A percentile compares a stretch with the other conserved stretches of the same genome.
phyloP scores from a whole-genome alignment of 2,329 filamentous ascomycete genomes.

The Ophiostoma pallidulum region DNA sequence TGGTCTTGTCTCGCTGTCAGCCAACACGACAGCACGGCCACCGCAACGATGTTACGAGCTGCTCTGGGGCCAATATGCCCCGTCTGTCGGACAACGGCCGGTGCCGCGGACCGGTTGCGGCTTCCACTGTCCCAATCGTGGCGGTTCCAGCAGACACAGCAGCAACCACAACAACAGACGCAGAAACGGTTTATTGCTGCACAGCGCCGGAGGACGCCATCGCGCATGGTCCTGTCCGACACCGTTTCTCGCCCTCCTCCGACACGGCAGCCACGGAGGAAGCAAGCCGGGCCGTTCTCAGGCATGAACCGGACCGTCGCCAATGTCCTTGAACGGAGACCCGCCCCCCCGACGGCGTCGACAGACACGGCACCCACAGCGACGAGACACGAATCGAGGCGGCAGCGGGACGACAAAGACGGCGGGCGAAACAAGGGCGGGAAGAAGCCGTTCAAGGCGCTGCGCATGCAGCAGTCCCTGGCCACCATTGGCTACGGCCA shows the following conservation, averaged over 20 bases:
- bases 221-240: slow-evolving; percentile 50
- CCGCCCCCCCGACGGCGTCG: slow-evolving; percentile 11
- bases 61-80: slow-evolving; percentile 13
- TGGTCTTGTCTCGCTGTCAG: not conserved
- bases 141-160: not conserved
- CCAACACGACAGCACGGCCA: not conserved
- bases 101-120: not conserved
- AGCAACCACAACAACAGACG: not conserved
- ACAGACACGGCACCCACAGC: slow-evolving; percentile 7
- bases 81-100: slow-evolving; percentile 13
- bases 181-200: slow-evolving; percentile 12
- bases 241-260: slow-evolving; percentile 33
- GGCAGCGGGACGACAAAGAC: slow-evolving; percentile 12
- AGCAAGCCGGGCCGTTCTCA: slow-evolving; percentile 40
- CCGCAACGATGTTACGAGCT: slow-evolving; percentile 16
- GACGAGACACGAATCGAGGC: slow-evolving; percentile 6
- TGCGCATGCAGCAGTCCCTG: slow-evolving; percentile 87
- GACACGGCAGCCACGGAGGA: slow-evolving; percentile 29
- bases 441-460: slow-evolving; percentile 56
- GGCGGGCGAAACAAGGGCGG: slow-evolving; percentile 9
- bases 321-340: slow-evolving; percentile 27
- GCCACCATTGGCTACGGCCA: slow-evolving; percentile 67
- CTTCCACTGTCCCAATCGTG: not conserved
- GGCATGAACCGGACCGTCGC: slow-evolving; percentile 48
- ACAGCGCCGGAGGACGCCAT: slow-evolving; percentile 26